These are phyloP conservation scores for Tremella yokohamensis DNA, from an alignment of 768 basidiomycete species.

Conservation along the genomic window DNA sequence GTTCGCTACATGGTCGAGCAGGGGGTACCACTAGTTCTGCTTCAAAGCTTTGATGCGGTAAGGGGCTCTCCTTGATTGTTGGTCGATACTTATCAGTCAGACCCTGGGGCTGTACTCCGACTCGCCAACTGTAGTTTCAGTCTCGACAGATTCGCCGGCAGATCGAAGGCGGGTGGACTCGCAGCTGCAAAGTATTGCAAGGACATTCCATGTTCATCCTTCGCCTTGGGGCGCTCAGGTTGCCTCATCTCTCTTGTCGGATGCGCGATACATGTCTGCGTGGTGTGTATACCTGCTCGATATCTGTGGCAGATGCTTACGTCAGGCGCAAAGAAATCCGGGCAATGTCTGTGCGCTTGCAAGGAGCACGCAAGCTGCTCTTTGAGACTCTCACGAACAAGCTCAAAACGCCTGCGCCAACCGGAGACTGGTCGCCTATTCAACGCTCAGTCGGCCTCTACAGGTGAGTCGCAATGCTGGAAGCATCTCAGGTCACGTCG, in stretches of 20 bases:
- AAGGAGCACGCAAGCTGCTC: constrained; percentile 81
- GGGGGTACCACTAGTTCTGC: constrained; percentile 43
- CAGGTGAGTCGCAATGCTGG: constrained; percentile 59
- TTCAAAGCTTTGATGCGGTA: constrained; percentile 49
- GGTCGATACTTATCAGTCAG: constrained; percentile 20
- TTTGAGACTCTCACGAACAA: constrained; percentile 72
- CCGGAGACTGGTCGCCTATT: constrained; percentile 90
- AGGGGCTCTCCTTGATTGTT: constrained; percentile 11
- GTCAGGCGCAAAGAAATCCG: constrained; percentile 76
- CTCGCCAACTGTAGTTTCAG: constrained; percentile 47
- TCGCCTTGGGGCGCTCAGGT: constrained; percentile 48
- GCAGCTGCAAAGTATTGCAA: constrained; percentile 42
- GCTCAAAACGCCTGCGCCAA: constrained; percentile 65
- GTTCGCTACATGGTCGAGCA: constrained; percentile 47
- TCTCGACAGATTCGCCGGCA: constrained; percentile 36
- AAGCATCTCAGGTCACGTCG: not conserved
- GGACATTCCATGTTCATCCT: constrained; percentile 47
- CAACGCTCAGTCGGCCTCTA: constrained; percentile 97
- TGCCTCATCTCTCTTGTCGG: constrained; percentile 62
- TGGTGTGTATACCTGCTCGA: constrained; percentile 61
- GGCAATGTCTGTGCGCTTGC: constrained; percentile 92
- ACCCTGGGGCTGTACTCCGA: constrained; percentile 51
- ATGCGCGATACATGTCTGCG: constrained; percentile 68
- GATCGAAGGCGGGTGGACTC: constrained; percentile 46
- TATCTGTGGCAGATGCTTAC: not conserved